Conservation (phyloP, 129 eudicot species). For the Solidago caesia region DNA sequence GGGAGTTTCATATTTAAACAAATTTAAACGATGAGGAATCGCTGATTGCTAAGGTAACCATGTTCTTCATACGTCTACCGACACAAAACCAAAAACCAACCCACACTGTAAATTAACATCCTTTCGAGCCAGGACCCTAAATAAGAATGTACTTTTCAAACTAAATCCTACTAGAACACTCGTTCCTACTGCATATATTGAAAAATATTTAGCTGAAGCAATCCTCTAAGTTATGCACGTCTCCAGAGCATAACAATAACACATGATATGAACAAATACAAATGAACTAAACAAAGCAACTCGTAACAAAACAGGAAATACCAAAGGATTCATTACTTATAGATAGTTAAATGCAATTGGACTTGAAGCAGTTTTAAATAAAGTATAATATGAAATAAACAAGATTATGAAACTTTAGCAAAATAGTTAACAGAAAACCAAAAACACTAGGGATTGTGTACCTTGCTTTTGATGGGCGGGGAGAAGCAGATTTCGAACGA, state of each 20-base stretch:
- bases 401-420: not conserved
- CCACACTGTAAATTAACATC: not conserved
- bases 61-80: constrained; percentile 11
- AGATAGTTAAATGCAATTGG: not conserved
- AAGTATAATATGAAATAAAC: not conserved
- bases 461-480: constrained; percentile 70
- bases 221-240: not conserved
- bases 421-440: not conserved
- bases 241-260: not conserved
- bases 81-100: constrained; percentile 18
- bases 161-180: not conserved
- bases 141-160: not conserved
- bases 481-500: constrained; percentile 63
- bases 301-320: not conserved
- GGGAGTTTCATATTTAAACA: constrained; percentile 36
- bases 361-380: not conserved
- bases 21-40: constrained; percentile 4
- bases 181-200: not conserved
- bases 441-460: constrained; percentile 5
- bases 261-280: not conserved
- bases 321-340: not conserved
- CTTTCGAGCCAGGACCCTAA: not conserved
- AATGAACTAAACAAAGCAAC: not conserved
- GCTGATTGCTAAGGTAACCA: constrained; percentile 18
- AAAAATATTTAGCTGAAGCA: not conserved